These are phyloP conservation scores for Botryotinia narcissicola DNA, from an alignment of 2,329 filamentous ascomycete genomes.

Conservation along the genomic window DNA sequence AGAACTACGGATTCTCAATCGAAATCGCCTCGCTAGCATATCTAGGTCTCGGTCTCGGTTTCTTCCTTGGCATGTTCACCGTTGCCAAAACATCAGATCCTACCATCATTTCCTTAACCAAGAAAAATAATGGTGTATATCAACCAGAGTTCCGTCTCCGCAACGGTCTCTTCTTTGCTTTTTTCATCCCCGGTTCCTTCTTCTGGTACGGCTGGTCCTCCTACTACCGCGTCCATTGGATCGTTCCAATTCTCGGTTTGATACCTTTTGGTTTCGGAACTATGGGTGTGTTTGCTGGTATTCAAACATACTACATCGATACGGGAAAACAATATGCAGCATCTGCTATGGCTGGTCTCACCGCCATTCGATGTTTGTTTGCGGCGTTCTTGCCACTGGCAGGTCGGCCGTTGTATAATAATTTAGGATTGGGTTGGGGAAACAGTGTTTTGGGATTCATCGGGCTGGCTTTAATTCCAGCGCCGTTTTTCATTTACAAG, in stretches of 20 bases:
- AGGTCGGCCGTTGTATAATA: conserved; percentile 38
- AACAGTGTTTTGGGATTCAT: conserved; percentile 21
- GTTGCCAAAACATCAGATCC: conserved; percentile 47
- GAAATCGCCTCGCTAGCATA: conserved; percentile 46
- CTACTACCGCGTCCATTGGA: conserved; percentile 42
- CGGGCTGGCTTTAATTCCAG: conserved; percentile 11
- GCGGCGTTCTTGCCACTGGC: conserved; percentile 53
- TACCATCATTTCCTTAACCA: conserved; percentile 47
- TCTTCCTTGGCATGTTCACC: conserved; percentile 41
- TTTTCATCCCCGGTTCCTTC: conserved; percentile 42
- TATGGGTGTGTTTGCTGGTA: conserved; percentile 42
- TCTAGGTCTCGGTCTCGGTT: conserved; percentile 47
- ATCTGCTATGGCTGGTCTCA: conserved; percentile 41
- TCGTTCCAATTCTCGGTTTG: conserved; percentile 44
- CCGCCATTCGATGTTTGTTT: conserved; percentile 44
- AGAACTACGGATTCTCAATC: conserved; percentile 43
- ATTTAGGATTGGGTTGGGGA: conserved; percentile 20
- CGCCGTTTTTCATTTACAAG: conserved; percentile 11
- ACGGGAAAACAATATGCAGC: conserved; percentile 42
- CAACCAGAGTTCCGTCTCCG: conserved; percentile 38
- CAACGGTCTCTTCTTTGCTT: conserved; percentile 46
- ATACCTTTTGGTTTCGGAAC: conserved; percentile 44
- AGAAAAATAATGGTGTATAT: conserved; percentile 41
- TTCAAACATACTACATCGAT: conserved; percentile 48
- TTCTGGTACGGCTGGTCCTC: conserved; percentile 51